Conservation (phyloP, 352 stramenopile species). For the Hyaloperonospora arabidopsidis region DNA sequence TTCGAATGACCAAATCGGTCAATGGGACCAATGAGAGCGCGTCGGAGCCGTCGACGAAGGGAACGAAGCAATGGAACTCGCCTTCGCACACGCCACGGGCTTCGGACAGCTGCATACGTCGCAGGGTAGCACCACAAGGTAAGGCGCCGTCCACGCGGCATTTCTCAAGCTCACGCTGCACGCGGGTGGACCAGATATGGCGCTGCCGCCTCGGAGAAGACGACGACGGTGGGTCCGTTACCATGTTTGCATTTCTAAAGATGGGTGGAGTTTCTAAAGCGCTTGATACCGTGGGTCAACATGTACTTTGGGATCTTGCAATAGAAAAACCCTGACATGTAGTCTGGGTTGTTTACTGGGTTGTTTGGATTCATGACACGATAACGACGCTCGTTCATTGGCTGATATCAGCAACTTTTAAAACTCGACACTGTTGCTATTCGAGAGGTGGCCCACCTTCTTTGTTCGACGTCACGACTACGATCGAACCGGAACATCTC, state of each 20-base stretch:
- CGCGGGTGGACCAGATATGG: conserved; percentile 63
- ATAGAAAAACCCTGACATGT: too few species aligned
- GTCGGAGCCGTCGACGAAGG: conserved; percentile 64
- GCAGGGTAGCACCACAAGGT: conserved; percentile 41
- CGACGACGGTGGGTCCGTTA: conserved; percentile 17
- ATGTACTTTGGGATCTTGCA: too few species aligned
- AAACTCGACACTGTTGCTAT: too few species aligned
- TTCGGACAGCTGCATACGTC: conserved; percentile 43
- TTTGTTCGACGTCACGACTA: too few species aligned
- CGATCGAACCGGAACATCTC: background rate
- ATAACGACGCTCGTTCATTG: too few species aligned
- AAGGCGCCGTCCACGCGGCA: conserved; percentile 27
- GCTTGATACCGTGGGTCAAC: too few species aligned
- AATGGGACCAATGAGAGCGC: conserved; percentile 56
- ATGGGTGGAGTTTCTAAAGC: too few species aligned
- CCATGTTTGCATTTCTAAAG: background rate
- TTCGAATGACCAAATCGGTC: conserved; percentile 42
- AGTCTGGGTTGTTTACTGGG: too few species aligned
- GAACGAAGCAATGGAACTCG: conserved; percentile 71
- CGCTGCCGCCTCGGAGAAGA: conserved; percentile 38
- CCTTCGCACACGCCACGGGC: conserved; percentile 32
- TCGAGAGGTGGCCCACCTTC: too few species aligned
- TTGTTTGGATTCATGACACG: too few species aligned
- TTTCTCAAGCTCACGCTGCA: conserved; percentile 70
- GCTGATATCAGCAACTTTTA: too few species aligned